Evolutionary conservation across 768 basidiomycete species (phyloP).

Genomic region (Macrocybe gigantea): DNA sequence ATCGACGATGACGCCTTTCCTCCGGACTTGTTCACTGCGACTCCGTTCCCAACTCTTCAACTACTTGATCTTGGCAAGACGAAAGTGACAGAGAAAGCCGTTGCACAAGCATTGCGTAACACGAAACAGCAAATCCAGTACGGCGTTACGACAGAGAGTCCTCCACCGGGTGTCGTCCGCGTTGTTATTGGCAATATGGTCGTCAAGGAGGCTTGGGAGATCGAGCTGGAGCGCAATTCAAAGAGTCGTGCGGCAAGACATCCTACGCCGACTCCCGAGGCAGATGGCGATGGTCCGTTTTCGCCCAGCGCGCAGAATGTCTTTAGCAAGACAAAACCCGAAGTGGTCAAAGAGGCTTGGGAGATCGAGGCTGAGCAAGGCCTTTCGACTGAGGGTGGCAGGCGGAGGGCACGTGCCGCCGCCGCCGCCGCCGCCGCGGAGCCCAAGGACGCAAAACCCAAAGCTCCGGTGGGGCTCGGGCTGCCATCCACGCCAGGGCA

Average conservation of each 20-base stretch:
- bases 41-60: slow-evolving; percentile 45
- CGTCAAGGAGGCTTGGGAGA: slow-evolving; percentile 73
- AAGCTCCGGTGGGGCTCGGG: slow-evolving; percentile 17
- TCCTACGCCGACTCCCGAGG: background rate
- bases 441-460: slow-evolving; percentile 2
- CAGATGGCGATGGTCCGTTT: background rate
- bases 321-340: slow-evolving; percentile 10
- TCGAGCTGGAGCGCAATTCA: slow-evolving; percentile 56
- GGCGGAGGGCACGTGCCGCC: slow-evolving; percentile 54
- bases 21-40: slow-evolving; percentile 25
- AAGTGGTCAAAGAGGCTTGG: slow-evolving; percentile 64
- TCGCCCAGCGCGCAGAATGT: background rate
- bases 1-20: slow-evolving; percentile 60
- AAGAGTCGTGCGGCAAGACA: background rate
- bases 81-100: slow-evolving; percentile 39
- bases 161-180: slow-evolving; percentile 43
- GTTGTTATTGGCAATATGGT: slow-evolving; percentile 67
- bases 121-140: slow-evolving; percentile 49
- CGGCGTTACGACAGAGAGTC: slow-evolving; percentile 48
- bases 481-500: slow-evolving; percentile 11
- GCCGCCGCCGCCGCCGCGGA: slow-evolving; percentile 20
- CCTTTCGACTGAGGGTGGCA: slow-evolving; percentile 67
- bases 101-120: slow-evolving; percentile 37
- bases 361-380: slow-evolving; percentile 77
- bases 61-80: slow-evolving; percentile 68